phyloP scores from a whole-genome alignment of 352 stramenopile genomes.

The Globisporangium splendens region DNA sequence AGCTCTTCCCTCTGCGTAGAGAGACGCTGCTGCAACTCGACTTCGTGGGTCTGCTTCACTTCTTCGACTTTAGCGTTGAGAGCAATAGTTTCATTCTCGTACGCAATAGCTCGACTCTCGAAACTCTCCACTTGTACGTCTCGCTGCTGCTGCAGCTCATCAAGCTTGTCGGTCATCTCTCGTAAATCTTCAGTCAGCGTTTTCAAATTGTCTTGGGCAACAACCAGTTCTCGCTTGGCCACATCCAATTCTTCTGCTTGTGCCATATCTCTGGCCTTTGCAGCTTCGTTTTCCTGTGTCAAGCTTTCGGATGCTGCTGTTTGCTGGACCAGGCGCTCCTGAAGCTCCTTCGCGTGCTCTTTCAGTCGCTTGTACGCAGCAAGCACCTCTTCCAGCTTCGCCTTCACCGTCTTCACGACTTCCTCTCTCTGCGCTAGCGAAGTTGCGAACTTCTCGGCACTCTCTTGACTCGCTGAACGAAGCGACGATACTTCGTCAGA shows the following conservation, averaged over 20 bases:
- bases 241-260: slow-evolving; percentile 28
- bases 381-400: slow-evolving; percentile 62
- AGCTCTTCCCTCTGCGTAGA: slow-evolving; percentile 14
- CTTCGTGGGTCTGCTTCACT: slow-evolving; percentile 20
- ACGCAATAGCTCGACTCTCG: slow-evolving; percentile 20
- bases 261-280: slow-evolving; percentile 23
- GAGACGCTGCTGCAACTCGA: slow-evolving; percentile 15
- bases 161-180: slow-evolving; percentile 12
- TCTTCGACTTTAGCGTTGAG: slow-evolving; percentile 16
- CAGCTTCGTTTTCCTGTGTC: slow-evolving; percentile 20
- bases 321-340: slow-evolving; percentile 38
- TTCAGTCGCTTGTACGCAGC: slow-evolving; percentile 59
- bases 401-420: slow-evolving; percentile 47
- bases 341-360: slow-evolving; percentile 35
- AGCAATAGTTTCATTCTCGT: slow-evolving; percentile 25
- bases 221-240: slow-evolving; percentile 27
- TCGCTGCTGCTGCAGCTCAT: slow-evolving; percentile 19
- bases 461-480: slow-evolving; percentile 5
- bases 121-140: slow-evolving; percentile 27
- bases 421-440: slow-evolving; percentile 34
- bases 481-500: slow-evolving; percentile 18
- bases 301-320: slow-evolving; percentile 1
- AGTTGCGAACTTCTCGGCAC: background rate
- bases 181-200: slow-evolving; percentile 16
- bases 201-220: slow-evolving; percentile 14